A percentile compares a stretch with the other conserved stretches of the same genome.
These are phyloP conservation scores for Penicillium glabrum DNA, from an alignment of 2,329 filamentous ascomycete genomes.

Conservation along the genomic window DNA sequence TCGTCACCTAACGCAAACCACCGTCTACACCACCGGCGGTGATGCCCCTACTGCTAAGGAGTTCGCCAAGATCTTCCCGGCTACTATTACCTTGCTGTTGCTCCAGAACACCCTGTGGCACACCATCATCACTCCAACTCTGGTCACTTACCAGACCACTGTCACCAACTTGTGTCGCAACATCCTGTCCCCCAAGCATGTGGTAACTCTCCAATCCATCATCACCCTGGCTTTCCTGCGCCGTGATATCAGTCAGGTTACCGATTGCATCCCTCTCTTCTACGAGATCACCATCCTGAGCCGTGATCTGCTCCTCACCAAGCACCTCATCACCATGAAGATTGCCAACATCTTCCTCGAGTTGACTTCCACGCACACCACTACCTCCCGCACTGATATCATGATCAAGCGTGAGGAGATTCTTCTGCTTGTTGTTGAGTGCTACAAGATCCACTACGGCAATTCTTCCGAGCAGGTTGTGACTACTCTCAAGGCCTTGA, in stretches of 20 bases:
- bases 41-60: slow-evolving; percentile 46
- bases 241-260: slow-evolving; percentile 30
- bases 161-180: slow-evolving; percentile 33
- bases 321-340: slow-evolving; percentile 48
- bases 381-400: slow-evolving; percentile 30
- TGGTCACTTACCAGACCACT: slow-evolving; percentile 28
- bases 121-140: slow-evolving; percentile 30
- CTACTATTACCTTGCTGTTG: slow-evolving; percentile 44
- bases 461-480: slow-evolving; percentile 48
- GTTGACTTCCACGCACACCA: slow-evolving; percentile 39
- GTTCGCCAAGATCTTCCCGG: slow-evolving; percentile 50
- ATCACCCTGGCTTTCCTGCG: slow-evolving; percentile 49
- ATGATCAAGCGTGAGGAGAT: slow-evolving; percentile 45
- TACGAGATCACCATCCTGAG: slow-evolving; percentile 46
- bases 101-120: slow-evolving; percentile 53
- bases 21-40: slow-evolving; percentile 37
- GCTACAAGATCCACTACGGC: slow-evolving; percentile 51
- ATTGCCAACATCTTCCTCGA: slow-evolving; percentile 48
- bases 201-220: slow-evolving; percentile 50
- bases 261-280: slow-evolving; percentile 40
- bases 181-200: slow-evolving; percentile 37
- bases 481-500: slow-evolving; percentile 45
- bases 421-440: slow-evolving; percentile 49
- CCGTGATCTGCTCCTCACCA: slow-evolving; percentile 38
- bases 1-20: slow-evolving; percentile 46